Conservation (phyloP, 164 flowering plant genomes). For the Santalum album region DNA sequence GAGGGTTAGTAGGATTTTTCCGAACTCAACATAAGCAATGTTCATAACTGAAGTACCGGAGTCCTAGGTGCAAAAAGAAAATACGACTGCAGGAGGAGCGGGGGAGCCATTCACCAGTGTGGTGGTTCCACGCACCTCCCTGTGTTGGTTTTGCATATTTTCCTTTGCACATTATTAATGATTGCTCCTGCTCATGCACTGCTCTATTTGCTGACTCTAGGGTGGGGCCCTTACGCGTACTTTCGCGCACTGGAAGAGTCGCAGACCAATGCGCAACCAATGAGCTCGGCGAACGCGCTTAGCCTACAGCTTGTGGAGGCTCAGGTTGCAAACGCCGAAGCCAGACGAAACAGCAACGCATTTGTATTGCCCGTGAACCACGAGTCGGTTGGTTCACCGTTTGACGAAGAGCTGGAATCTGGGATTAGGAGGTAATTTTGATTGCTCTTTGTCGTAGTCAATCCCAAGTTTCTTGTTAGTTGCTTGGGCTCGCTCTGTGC, state of each 20-base stretch:
- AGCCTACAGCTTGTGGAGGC: constrained; percentile 14
- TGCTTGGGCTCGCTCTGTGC: too few species aligned
- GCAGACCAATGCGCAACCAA: constrained; percentile 7
- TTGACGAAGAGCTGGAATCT: constrained; percentile 29
- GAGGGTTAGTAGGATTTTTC: constrained; percentile 33
- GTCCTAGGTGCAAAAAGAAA: too few species aligned
- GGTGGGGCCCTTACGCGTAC: constrained; percentile 67
- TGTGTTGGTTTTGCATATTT: too few species aligned
- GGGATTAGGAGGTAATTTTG: constrained; percentile 8
- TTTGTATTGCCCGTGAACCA: background rate
- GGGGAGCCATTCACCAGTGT: too few species aligned
- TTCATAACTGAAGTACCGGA: background rate
- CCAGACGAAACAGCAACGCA: constrained; percentile 4
- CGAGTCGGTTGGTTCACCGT: constrained; percentile 4
- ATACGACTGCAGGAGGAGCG: too few species aligned
- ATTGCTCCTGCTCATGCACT: background rate
- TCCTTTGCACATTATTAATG: too few species aligned
- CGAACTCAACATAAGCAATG: background rate
- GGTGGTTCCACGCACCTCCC: too few species aligned
- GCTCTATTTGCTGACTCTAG: constrained; percentile 14
- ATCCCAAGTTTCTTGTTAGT: too few species aligned
- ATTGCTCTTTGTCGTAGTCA: too few species aligned
- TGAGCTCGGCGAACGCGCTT: constrained; percentile 8
- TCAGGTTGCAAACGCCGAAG: constrained; percentile 12
- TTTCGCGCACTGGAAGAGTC: constrained; percentile 42